Conservation (phyloP, 73 alveolate genomes). For the Symbiodinium pilosum region DNA sequence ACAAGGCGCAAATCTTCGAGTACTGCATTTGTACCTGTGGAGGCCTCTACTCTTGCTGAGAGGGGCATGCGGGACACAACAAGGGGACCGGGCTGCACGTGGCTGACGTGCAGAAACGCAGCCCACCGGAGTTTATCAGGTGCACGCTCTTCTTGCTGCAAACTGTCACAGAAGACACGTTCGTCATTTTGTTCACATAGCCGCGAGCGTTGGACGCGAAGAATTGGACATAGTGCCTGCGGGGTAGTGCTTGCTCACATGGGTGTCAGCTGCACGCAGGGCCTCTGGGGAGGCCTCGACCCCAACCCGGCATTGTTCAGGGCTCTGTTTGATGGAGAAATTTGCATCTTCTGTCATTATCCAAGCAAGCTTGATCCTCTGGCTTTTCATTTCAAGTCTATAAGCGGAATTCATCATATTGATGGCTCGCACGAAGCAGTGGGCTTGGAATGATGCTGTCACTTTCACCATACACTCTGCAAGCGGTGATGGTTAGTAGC, state of each 20-base stretch:
- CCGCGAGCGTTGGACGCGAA: background rate
- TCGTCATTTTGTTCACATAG: background rate
- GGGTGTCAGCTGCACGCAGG: slow-evolving; percentile 7
- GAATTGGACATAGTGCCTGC: background rate
- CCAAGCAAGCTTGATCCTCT: background rate
- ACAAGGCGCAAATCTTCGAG: background rate
- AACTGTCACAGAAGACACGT: background rate
- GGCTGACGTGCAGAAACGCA: background rate
- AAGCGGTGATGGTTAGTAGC: background rate
- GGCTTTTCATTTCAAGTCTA: background rate
- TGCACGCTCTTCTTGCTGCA: background rate
- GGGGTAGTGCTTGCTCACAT: background rate
- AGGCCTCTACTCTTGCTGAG: background rate
- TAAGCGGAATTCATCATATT: background rate
- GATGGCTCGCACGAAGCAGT: background rate
- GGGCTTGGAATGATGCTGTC: background rate
- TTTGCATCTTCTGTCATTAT: background rate
- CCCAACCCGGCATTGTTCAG: background rate
- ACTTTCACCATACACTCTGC: background rate
- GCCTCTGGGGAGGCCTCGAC: background rate
- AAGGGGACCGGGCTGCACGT: background rate
- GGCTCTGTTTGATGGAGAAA: background rate
- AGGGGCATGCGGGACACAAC: background rate
- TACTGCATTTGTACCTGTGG: background rate
- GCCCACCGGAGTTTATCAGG: slow-evolving; percentile 1